phyloP scores from a whole-genome alignment of 2,329 filamentous ascomycete species.

The Sarocladium strictum region DNA sequence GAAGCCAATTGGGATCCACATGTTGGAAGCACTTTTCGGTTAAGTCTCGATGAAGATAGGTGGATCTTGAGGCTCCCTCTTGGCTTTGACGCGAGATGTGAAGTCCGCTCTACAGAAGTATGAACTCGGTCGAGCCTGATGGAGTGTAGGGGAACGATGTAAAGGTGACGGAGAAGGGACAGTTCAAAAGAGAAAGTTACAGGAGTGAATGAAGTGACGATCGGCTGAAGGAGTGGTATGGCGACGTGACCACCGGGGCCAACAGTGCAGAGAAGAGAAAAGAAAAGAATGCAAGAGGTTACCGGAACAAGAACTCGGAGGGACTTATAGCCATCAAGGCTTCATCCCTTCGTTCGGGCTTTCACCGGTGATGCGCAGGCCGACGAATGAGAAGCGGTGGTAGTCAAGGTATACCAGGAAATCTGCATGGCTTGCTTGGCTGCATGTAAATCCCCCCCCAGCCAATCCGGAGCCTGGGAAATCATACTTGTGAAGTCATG shows the following conservation, averaged over 20 bases:
- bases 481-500: too few relatives aligned
- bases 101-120: constrained; percentile 9
- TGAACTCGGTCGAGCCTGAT: constrained; percentile 11
- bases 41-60: constrained; percentile 1
- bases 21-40: constrained; percentile 5
- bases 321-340: too few relatives aligned
- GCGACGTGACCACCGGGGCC: constrained; percentile 14
- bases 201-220: constrained; percentile 4
- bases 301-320: background rate
- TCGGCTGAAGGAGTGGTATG: constrained; percentile 9
- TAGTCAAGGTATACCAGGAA: constrained; percentile 11
- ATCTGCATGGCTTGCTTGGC: constrained; percentile 12
- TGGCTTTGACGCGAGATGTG: constrained; percentile 8
- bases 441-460: background rate
- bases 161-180: background rate
- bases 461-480: background rate
- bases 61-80: constrained; percentile 4
- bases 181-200: constrained; percentile 6
- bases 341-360: background rate
- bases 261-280: constrained; percentile 12
- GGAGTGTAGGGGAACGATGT: background rate
- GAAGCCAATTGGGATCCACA: constrained; percentile 13
- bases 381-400: background rate
- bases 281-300: background rate
- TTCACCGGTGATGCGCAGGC: background rate